Evolutionary conservation across 495 filamentous ascomycete species (phyloP).

Genomic region (Daldinia vernicosa): DNA sequence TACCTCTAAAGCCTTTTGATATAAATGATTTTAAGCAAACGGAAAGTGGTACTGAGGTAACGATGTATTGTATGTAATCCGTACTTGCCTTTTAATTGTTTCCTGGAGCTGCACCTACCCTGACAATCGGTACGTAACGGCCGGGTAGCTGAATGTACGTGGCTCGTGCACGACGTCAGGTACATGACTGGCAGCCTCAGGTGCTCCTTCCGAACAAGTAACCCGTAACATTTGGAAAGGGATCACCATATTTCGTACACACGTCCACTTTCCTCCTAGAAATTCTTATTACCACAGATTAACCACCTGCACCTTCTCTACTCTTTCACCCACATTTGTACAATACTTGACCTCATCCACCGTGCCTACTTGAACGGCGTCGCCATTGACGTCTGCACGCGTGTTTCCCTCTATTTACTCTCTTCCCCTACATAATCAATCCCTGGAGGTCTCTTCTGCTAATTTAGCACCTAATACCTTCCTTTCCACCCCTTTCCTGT

Average conservation of each 20-base stretch:
- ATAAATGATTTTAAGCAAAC: not conserved
- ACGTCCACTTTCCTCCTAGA: constrained; percentile 37
- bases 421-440: constrained; percentile 41
- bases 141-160: constrained; percentile 1
- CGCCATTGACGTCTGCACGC: constrained; percentile 20
- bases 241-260: constrained; percentile 41
- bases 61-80: no score
- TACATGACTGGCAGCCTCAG: constrained; percentile 26
- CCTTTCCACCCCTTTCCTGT: constrained; percentile 29
- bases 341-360: constrained; percentile 34
- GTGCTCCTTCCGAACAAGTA: constrained; percentile 47
- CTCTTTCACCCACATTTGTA: constrained; percentile 37
- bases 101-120: not conserved
- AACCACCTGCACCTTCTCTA: constrained; percentile 21
- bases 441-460: constrained; percentile 39
- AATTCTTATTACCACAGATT: constrained; percentile 30
- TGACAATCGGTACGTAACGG: constrained; percentile 5
- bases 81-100: not conserved
- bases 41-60: not conserved
- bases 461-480: constrained; percentile 40
- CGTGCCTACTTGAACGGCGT: constrained; percentile 17
- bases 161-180: constrained; percentile 28
- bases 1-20: not conserved
- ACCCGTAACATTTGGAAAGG: constrained; percentile 41
- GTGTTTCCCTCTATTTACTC: constrained; percentile 34